Base-by-base conservation (phyloP, 768 basidiomycete species). In the Tricholoma saponaceum region DNA sequence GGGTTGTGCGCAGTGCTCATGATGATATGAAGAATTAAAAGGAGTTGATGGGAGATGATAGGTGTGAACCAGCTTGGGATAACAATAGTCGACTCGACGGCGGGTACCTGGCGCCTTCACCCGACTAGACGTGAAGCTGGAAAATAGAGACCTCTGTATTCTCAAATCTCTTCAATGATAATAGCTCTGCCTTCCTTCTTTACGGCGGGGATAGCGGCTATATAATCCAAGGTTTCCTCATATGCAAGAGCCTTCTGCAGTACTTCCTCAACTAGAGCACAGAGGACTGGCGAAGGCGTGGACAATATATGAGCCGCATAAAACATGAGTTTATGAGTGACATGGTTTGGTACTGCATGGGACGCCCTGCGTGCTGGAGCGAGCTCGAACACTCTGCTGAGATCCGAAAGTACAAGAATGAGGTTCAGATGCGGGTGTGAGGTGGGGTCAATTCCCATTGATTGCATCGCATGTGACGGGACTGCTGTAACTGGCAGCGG, bases 251-350 rank as follows among this genome's bases (percentile, higher is more conserved):
- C 62, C 52, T 39, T 64, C 33, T 70, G 68, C 25, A 56, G 14
- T 3, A 74, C 56, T 57, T 87, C 82, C 30, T 78, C 72, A 8
- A 78, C 70, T 33, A 85, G 66, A 8, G 66, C 64, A 50, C 66
- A 67, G 46, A 87, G 65, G 44, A 76, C 64, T 3, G 62, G 60
- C 41, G 74, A 62, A 0, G 86, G 80, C n/a, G 74, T 79, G 0
- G 80, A 75, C 20, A 82, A 58, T 6, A 85, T 66, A 62, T 86
- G 81, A 6, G 85, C 87, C 4, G 83, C 83, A 60, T 92, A 92
- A 70, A 87, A 92, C 13, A 76, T 68, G 23, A 91, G 62, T 71
- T 90, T 92, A 62, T 83, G 83, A 8, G 75, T 67, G 51, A 82
- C 69, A 62, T 80, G 81, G 52, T 72, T 75, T 52, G 58, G 51